phyloP scores from a whole-genome alignment of 441 rosid genomes.

The Geranium incanum region DNA sequence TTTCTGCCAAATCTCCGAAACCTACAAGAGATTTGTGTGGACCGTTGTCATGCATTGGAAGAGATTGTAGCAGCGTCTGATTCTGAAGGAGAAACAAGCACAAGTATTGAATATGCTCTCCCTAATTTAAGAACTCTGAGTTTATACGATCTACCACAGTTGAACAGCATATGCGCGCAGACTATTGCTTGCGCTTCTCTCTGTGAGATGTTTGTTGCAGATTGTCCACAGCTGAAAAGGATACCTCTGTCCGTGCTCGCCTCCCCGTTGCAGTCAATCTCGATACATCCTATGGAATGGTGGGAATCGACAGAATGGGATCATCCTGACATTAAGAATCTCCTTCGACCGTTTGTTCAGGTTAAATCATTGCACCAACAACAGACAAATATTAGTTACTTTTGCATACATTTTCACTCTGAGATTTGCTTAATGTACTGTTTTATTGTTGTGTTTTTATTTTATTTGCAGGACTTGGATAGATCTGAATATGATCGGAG shows the following conservation, averaged over 20 bases:
- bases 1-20: background rate
- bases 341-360: no score
- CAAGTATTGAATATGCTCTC: no score
- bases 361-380: no score
- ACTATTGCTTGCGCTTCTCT: background rate
- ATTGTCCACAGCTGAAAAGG: background rate
- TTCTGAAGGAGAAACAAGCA: background rate
- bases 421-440: no score
- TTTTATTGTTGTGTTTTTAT: no score
- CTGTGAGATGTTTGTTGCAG: background rate
- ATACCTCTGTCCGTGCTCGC: background rate
- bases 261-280: background rate
- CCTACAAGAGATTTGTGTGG: background rate
- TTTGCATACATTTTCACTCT: no score
- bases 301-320: background rate
- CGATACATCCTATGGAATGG: background rate
- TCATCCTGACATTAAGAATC: background rate
- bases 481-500: no score
- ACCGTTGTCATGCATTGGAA: background rate
- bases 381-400: no score
- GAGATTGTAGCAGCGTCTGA: background rate
- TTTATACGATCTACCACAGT: background rate
- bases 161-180: background rate
- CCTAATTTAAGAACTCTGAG: background rate
- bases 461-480: no score